Evolutionary conservation across 1,284 basidiomycete genomes (phyloP).

Genomic region (Marasmius tenuissimus): DNA sequence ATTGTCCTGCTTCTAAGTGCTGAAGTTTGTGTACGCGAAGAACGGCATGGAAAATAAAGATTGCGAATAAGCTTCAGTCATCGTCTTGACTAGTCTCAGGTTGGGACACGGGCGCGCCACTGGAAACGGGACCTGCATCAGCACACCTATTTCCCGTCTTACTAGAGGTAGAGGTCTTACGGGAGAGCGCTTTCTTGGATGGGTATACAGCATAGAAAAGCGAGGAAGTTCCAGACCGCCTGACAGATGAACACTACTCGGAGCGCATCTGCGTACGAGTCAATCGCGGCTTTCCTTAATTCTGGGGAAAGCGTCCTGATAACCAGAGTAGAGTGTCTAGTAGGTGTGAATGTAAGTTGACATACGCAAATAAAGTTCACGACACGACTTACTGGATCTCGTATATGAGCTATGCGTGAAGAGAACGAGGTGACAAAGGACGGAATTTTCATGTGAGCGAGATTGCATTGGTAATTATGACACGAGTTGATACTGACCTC

Average conservation of each 20-base stretch:
- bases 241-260: slow-evolving; percentile 85
- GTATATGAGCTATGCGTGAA: slow-evolving; percentile 58
- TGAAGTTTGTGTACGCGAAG: too few species aligned
- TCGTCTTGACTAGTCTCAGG: too few species aligned
- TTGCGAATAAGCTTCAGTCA: too few species aligned
- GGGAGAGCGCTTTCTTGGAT: slow-evolving; percentile 76
- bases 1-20: too few species aligned
- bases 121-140: too few species aligned
- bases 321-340: slow-evolving; percentile 77
- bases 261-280: slow-evolving; percentile 83
- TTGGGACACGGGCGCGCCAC: too few species aligned
- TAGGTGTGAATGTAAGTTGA: not conserved
- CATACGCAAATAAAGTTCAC: not conserved
- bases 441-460: not conserved
- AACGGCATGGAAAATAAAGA: too few species aligned
- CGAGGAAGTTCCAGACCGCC: slow-evolving; percentile 60
- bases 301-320: slow-evolving; percentile 72
- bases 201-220: slow-evolving; percentile 62
- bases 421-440: not conserved
- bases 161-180: slow-evolving; percentile 42
- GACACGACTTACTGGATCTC: slow-evolving; percentile 55
- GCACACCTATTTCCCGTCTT: not conserved
- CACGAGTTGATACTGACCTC: slow-evolving; percentile 50
- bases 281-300: slow-evolving; percentile 68
- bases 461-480: slow-evolving; percentile 10